These are phyloP conservation scores for Geotrichum citri-aurantii DNA, from an alignment of 1,139 yeast species.

Conservation along the genomic window DNA sequence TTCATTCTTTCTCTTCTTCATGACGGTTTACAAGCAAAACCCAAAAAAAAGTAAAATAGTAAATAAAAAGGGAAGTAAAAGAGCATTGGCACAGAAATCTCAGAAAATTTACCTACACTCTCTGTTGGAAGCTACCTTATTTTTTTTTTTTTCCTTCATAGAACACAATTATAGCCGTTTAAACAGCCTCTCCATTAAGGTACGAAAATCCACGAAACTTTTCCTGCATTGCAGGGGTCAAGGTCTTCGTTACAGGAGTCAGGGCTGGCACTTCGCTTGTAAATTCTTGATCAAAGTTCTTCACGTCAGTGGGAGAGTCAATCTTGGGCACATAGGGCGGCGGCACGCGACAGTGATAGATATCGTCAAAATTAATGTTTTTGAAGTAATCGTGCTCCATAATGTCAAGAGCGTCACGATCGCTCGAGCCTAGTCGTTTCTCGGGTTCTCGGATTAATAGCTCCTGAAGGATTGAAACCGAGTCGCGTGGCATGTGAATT, in stretches of 20 bases:
- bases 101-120: no score
- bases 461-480: constrained; percentile 88
- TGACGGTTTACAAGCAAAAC: neutral
- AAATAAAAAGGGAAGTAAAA: no score
- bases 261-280: constrained; percentile 91
- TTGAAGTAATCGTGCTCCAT: constrained; percentile 93
- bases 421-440: constrained; percentile 77
- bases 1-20: neutral
- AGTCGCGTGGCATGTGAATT: constrained; percentile 94
- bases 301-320: constrained; percentile 80
- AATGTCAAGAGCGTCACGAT: constrained; percentile 82
- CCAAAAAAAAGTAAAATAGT: no score
- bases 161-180: no score
- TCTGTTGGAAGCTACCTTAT: neutral
- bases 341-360: constrained; percentile 61
- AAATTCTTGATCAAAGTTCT: constrained; percentile 90
- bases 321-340: constrained; percentile 71
- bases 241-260: constrained; percentile 86
- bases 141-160: neutral
- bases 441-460: constrained; percentile 82
- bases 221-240: constrained; percentile 87
- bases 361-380: constrained; percentile 85
- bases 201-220: constrained; percentile 96
- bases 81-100: no score
- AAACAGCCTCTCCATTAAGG: constrained; percentile 53